These are phyloP conservation scores for Aspergillus incahuasiensis DNA, from an alignment of 495 filamentous ascomycete genomes.

Conservation along the genomic window DNA sequence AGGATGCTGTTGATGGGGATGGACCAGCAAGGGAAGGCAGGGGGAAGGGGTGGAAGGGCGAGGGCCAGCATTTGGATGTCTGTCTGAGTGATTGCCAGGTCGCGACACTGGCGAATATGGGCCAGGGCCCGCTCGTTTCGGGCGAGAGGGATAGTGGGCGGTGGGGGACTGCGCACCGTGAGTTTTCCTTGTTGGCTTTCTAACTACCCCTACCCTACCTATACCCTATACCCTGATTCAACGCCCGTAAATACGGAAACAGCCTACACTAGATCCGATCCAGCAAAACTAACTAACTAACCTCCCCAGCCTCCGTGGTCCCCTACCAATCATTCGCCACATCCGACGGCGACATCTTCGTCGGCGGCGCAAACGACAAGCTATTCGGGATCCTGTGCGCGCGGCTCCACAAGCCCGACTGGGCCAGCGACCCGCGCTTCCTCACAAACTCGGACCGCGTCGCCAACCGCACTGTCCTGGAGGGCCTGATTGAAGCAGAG, in stretches of 20 bases:
- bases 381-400: conserved; percentile 88
- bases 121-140: conserved; percentile 84
- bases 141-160: conserved; percentile 80
- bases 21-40: too few relatives aligned
- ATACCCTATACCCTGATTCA: too few relatives aligned
- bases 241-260: too few relatives aligned
- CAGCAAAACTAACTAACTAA: conserved; percentile 14
- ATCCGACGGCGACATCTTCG: conserved; percentile 79
- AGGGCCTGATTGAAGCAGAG: conserved; percentile 67
- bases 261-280: too few relatives aligned
- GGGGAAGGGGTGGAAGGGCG: conserved; percentile 60
- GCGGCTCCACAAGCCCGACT: conserved; percentile 68
- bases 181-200: conserved; percentile 25
- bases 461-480: conserved; percentile 67
- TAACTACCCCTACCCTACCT: too few relatives aligned
- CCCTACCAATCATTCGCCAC: conserved; percentile 92
- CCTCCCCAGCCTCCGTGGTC: conserved; percentile 77
- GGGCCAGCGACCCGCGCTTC: conserved; percentile 71
- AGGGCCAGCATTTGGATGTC: conserved; percentile 90
- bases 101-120: conserved; percentile 87
- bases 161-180: conserved; percentile 95
- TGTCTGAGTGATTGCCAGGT: conserved; percentile 91
- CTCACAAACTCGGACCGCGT: conserved; percentile 76
- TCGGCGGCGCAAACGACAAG: conserved; percentile 90
- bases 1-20: too few relatives aligned